Conservation (phyloP, 2,329 filamentous ascomycete genomes). For the Hortaea werneckii region DNA sequence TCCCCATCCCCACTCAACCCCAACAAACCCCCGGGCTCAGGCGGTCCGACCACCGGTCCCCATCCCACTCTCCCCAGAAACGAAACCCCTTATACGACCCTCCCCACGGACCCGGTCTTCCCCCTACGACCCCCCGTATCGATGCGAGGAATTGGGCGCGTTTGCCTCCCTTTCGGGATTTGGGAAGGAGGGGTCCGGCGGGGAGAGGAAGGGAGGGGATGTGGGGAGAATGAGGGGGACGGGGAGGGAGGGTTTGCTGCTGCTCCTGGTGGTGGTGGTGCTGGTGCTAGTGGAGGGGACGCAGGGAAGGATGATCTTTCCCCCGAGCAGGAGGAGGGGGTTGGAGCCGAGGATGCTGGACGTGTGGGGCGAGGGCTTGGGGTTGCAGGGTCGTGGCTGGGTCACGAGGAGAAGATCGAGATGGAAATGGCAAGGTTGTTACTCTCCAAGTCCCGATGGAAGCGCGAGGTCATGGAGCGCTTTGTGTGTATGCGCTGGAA, state of each 20-base stretch:
- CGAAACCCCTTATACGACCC: slow-evolving; percentile 12
- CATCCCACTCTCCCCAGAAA: slow-evolving; percentile 9
- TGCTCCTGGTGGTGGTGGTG: no score
- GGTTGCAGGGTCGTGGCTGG: no score
- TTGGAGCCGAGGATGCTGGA: no score
- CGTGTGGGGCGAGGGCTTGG: no score
- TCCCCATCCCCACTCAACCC: no score
- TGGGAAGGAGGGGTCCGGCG: no score
- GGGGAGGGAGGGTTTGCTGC: no score
- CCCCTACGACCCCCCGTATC: slow-evolving; percentile 32
- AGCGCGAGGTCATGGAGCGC: slow-evolving; percentile 30
- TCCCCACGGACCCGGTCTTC: slow-evolving; percentile 30
- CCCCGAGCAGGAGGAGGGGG: slow-evolving; percentile 4
- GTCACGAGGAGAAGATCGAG: no score
- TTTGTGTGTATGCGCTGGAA: slow-evolving; percentile 50
- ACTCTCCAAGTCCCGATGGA: slow-evolving; percentile 30
- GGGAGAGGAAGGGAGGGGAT: no score
- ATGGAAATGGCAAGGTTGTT: slow-evolving; percentile 27
- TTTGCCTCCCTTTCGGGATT: slow-evolving; percentile 31
- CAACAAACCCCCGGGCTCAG: neutral
- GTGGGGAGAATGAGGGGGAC: no score
- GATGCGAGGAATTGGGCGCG: slow-evolving; percentile 42
- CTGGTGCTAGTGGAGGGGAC: no score
- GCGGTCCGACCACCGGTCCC: neutral
- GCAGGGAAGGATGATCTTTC: slow-evolving; percentile 15